Evolutionary conservation across 2,329 filamentous ascomycete genomes (phyloP).

Genomic region (Microdochium paspali): DNA sequence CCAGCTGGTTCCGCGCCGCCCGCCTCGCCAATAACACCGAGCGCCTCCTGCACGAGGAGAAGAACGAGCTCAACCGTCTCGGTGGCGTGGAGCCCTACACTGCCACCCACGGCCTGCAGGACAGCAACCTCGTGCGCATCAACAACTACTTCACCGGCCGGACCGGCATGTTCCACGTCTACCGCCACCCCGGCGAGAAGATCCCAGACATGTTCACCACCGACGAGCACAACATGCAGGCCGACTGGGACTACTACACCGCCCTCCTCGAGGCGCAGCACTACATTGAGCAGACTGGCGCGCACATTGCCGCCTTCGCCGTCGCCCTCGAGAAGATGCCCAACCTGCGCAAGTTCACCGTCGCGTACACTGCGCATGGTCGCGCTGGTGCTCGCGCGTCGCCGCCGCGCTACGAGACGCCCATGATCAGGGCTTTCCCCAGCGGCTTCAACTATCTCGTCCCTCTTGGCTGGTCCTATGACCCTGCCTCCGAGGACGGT

Average conservation of each 20-base stretch:
- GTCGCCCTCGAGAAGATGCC: slow-evolving; percentile 24
- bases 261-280: slow-evolving; percentile 21
- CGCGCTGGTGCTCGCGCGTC: slow-evolving; percentile 11
- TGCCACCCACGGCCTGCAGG: slow-evolving; percentile 2
- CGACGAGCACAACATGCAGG: background rate
- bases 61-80: too few relatives aligned
- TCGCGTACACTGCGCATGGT: slow-evolving; percentile 30
- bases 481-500: background rate
- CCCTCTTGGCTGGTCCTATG: slow-evolving; percentile 18
- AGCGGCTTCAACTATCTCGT: slow-evolving; percentile 27
- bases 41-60: too few relatives aligned
- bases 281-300: slow-evolving; percentile 13
- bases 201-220: background rate
- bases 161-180: slow-evolving; percentile 4
- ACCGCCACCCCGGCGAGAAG: background rate
- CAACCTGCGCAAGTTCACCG: slow-evolving; percentile 21
- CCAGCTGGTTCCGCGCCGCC: too few relatives aligned
- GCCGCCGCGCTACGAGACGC: slow-evolving; percentile 27
- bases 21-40: too few relatives aligned
- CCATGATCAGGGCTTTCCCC: slow-evolving; percentile 29
- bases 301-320: slow-evolving; percentile 20
- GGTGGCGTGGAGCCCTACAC: background rate
- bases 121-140: too few relatives aligned
- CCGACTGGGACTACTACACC: slow-evolving; percentile 19
- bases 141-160: slow-evolving; percentile 2